Evolutionary conservation across 2,329 filamentous ascomycete genomes (phyloP), one percentile per base, ranked within the genome.

Genomic region (Fusarium protoensiforme): DNA sequence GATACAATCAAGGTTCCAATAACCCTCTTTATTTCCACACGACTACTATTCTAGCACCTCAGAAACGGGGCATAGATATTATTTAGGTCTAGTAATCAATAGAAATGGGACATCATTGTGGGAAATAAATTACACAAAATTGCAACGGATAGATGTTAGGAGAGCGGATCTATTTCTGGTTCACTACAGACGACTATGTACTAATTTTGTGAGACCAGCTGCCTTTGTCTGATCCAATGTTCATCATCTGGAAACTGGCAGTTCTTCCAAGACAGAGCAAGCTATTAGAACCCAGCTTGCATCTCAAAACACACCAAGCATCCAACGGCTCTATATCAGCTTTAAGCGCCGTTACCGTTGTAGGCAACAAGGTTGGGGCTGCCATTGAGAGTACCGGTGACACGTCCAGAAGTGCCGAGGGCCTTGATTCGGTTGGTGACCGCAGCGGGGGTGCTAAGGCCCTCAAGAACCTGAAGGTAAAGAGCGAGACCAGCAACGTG

Each of bases 281-380:
- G 53, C 33, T 18, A 38, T 10, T 13, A 36, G 20, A 38, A 36
- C 22, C 53, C 14, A 57, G 8, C 20, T 35, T 36, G 31, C 33
- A 24, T 38, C 7, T 27, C 9, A 5, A 14, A 54, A n/a, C 33
- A 18, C n/a, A 3, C 20, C 20, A 27, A 36, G 20, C 16, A 24
- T 36, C 16, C 20, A 36, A 35, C 14, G 7, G 20, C 22, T 29
- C n/a, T 27, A 14, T 48, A 20, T 48, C 29, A 27, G 4, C 27
- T 22, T 39, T 72, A 75, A 59, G 72, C 67, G 48, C 76, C 71
- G 57, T 78, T 78, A 29, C 85, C 85, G 77, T 88, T 88, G 82
- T 85, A 88, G 41, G 82, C 82, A 65, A 87, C 77, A 48, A 83
- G 75, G 81, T 88, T 88, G 68, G 80, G 80, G 68, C 83, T 85